Evolutionary conservation across 176 grass and related monocot species (phyloP), one percentile per base, ranked within the genome.

Genomic region (Triticum dicoccoides): DNA sequence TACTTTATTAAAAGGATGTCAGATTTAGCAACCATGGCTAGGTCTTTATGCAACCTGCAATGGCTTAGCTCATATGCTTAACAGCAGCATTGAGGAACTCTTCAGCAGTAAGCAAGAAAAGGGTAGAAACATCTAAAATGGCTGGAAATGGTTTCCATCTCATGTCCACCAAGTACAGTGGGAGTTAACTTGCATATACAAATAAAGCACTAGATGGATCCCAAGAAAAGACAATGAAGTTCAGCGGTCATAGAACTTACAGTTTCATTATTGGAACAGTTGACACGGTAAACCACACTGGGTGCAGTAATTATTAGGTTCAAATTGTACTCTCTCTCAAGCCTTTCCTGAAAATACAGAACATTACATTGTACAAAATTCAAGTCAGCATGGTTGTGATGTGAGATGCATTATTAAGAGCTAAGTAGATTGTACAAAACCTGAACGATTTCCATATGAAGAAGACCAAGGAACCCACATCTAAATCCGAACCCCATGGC

Each of bases 371-470:
- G 47, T 89, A 77, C 21, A 65, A 71, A 87, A 79, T 80, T 72
- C 67, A 71, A 35, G 18, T n/a, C 32, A 51, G n/a, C 4, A 24
- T 85, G 37, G 15, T 79, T 65, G 54, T 42, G 90, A 80, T 87
- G 78, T 84, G 64, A 82, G 24, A 35, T 89, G n/a, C 21, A 86
- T 85, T 84, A 63, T 21, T 44, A 86, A 86, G 66, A 85, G 33
- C 20, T 20, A 72, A 39, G 42, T 80, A 70, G 65, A 81, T 29
- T 77, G 80, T 82, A 82, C 65, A 29, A 87, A 87, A 98, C 96
- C 96, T 98, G 96, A 84, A 98, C 96, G 86, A 98, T 98, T 89
- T 98, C 96, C 96, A 98, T 95, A 89, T 98, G 96, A 80, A 98
- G 96, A 73, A 98, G 89, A 69, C 93, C 93, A 51, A 98, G 91